A percentile compares a stretch with the other conserved stretches of the same genome.
These are phyloP conservation scores for Chaetomium fimeti DNA, from an alignment of 495 filamentous ascomycete species.

Conservation along the genomic window DNA sequence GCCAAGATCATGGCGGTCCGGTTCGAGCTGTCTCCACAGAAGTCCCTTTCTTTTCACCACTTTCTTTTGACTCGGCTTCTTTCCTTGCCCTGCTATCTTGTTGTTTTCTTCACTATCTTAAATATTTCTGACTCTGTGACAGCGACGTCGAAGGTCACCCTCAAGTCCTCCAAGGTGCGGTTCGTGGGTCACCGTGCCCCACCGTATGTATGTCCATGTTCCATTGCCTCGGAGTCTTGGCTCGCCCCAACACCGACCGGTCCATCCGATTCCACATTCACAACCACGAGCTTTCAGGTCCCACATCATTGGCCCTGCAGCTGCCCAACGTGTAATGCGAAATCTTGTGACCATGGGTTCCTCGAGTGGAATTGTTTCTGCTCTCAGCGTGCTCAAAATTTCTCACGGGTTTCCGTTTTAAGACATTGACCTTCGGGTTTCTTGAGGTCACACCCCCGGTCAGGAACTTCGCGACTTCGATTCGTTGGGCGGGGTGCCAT, in stretches of 20 bases:
- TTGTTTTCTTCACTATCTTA: too few species aligned
- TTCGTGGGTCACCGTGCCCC: background rate
- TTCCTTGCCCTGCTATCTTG: too few species aligned
- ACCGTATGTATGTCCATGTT: too few species aligned
- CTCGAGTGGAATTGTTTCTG: background rate
- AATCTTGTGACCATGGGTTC: background rate
- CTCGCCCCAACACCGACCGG: background rate
- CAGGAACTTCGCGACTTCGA: background rate
- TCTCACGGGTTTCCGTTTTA: background rate
- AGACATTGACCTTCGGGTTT: background rate
- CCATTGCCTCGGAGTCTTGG: background rate
- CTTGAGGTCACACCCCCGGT: background rate
- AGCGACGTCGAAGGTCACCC: too few species aligned
- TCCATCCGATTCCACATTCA: conserved; percentile 1
- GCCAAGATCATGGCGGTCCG: background rate
- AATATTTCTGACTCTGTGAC: too few species aligned
- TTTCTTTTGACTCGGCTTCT: too few species aligned
- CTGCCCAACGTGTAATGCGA: background rate
- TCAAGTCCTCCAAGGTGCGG: background rate
- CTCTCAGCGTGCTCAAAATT: background rate
- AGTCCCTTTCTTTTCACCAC: too few species aligned
- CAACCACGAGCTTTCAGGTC: conserved; percentile 1
- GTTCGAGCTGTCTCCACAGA: too few species aligned
- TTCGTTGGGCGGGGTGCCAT: conserved; percentile 10
- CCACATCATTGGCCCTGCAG: conserved; percentile 4